Percentiles rank a stretch among this genome's conserved stretches.
Evolutionary conservation across 202 grass and related monocot genomes (phyloP).

Genomic region (Panicum hallii): DNA sequence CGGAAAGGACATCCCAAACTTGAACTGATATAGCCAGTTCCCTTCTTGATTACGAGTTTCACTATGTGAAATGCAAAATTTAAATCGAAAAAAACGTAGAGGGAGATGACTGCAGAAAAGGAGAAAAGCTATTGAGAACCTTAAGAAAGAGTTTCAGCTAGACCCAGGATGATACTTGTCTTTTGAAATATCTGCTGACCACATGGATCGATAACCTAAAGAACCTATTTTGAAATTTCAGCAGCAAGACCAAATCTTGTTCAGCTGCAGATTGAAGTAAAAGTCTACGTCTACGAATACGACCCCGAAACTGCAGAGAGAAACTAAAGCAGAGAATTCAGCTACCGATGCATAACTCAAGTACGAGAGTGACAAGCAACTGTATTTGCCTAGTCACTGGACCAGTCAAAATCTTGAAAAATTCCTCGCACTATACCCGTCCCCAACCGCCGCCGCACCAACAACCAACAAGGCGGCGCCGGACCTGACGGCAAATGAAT

Average conservation of each 20-base stretch:
- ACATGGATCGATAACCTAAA: neutral
- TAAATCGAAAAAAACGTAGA: neutral
- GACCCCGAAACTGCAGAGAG: constrained; percentile 7
- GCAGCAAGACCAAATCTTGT: neutral
- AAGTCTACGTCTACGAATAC: neutral
- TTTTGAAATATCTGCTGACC: constrained; percentile 28
- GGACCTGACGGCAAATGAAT: constrained; percentile 4
- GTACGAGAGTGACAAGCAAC: constrained; percentile 40
- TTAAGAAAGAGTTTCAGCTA: constrained; percentile 1
- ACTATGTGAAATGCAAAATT: neutral
- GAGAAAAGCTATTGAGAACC: neutral
- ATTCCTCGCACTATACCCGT: neutral
- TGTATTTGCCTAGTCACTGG: constrained; percentile 2
- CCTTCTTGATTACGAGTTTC: neutral
- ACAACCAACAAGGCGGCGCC: constrained; percentile 24
- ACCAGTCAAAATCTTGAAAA: constrained; percentile 41
- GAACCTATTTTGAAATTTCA: constrained; percentile 18
- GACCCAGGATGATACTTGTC: neutral
- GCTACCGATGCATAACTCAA: neutral
- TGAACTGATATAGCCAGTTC: neutral
- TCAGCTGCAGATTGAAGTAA: neutral
- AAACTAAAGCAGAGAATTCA: constrained; percentile 1
- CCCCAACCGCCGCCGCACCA: neutral
- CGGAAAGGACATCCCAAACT: too few relatives aligned
- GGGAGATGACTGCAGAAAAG: neutral